phyloP scores from a whole-genome alignment of 768 basidiomycete genomes.

The Collybiopsis confluens region DNA sequence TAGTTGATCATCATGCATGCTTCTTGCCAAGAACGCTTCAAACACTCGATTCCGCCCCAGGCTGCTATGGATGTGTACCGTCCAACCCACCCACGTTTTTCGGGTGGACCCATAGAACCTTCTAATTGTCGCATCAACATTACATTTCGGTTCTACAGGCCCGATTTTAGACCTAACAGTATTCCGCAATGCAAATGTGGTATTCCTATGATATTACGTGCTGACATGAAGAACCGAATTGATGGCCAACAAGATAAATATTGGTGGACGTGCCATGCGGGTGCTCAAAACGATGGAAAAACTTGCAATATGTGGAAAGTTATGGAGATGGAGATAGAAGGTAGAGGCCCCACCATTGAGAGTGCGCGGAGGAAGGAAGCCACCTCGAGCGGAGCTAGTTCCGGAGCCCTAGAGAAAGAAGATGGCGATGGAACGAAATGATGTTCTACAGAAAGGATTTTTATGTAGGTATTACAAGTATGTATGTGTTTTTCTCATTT shows the following conservation, averaged over 20 bases:
- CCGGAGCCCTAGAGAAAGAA: no score
- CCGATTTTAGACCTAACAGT: slow-evolving; percentile 64
- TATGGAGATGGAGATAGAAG: slow-evolving; percentile 66
- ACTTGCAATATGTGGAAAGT: slow-evolving; percentile 74
- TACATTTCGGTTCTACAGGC: slow-evolving; percentile 83
- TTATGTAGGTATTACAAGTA: not conserved
- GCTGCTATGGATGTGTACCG: slow-evolving; percentile 65
- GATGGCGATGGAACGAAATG: not conserved
- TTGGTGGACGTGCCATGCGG: slow-evolving; percentile 82
- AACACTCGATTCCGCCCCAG: slow-evolving; percentile 76
- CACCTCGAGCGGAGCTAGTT: not conserved
- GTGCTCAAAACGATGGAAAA: slow-evolving; percentile 80
- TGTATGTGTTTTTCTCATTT: not conserved
- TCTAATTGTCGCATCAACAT: slow-evolving; percentile 78
- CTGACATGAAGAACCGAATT: slow-evolving; percentile 75
- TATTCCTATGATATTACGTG: slow-evolving; percentile 62
- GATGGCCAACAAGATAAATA: slow-evolving; percentile 54
- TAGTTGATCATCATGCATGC: slow-evolving; percentile 88
- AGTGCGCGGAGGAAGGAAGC: slow-evolving; percentile 8
- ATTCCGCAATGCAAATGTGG: slow-evolving; percentile 74
- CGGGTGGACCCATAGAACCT: slow-evolving; percentile 28
- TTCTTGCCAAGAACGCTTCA: slow-evolving; percentile 77
- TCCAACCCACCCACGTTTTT: slow-evolving; percentile 43
- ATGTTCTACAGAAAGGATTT: not conserved
- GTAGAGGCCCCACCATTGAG: slow-evolving; percentile 45